These are phyloP conservation scores for Dioscorea cayenensis DNA, from an alignment of 116 monocot species.

Conservation along the genomic window DNA sequence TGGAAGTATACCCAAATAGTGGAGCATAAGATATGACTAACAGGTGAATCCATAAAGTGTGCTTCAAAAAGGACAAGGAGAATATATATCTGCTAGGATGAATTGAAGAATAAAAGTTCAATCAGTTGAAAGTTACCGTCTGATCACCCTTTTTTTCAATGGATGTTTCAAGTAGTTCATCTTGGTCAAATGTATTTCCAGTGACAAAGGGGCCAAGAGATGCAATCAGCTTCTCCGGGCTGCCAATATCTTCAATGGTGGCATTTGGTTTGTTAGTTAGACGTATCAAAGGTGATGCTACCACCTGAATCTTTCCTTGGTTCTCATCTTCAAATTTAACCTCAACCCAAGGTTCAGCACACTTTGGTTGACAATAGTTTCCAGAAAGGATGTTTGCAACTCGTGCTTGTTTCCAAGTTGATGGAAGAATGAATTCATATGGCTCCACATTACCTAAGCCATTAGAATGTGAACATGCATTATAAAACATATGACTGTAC, in stretches of 20 bases:
- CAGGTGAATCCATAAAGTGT: too few relatives aligned
- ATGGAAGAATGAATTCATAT: constrained; percentile 82
- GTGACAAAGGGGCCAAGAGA: constrained; percentile 97
- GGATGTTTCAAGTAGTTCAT: constrained; percentile 72
- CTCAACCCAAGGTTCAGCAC: constrained; percentile 99
- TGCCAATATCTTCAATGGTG: constrained; percentile 92
- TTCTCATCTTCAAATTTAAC: constrained; percentile 97
- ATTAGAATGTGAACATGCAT: background rate
- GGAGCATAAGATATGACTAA: too few relatives aligned
- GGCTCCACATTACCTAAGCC: constrained; percentile 84
- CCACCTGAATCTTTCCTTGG: constrained; percentile 91
- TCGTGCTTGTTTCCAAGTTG: constrained; percentile 84
- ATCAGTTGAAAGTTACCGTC: constrained; percentile 50
- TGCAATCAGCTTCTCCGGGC: constrained; percentile 80
- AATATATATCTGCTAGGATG: background rate
- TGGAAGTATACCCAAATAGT: too few relatives aligned
- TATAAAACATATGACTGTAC: background rate
- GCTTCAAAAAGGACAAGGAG: background rate
- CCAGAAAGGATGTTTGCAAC: constrained; percentile 98
- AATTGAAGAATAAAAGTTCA: background rate
- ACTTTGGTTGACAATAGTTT: constrained; percentile 97
- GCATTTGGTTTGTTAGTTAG: constrained; percentile 93
- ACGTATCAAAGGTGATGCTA: constrained; percentile 86
- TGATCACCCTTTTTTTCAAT: constrained; percentile 64
- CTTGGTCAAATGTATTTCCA: constrained; percentile 81